These are phyloP conservation scores for Hirsutella minnesotensis DNA, from an alignment of 2,329 filamentous ascomycete genomes.

Conservation along the genomic window DNA sequence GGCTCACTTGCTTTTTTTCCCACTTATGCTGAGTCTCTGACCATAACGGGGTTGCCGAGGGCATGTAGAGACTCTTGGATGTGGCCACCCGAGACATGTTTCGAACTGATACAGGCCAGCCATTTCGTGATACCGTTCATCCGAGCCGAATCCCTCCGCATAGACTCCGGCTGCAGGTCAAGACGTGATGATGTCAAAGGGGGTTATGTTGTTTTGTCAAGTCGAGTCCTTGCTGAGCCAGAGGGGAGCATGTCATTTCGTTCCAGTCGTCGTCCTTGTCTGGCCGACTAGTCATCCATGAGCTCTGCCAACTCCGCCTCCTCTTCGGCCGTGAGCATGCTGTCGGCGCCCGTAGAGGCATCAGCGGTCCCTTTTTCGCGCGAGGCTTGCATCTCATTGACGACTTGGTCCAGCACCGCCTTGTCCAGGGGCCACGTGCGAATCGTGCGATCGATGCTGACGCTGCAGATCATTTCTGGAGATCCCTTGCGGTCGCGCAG, in stretches of 20 bases:
- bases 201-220: no score
- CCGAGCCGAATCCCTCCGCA: no score
- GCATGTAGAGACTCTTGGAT: neutral
- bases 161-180: no score
- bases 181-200: no score
- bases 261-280: neutral
- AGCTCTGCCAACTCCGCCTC: constrained; percentile 85
- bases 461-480: constrained; percentile 54
- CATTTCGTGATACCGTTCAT: no score
- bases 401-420: constrained; percentile 38
- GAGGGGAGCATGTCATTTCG: neutral
- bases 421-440: constrained; percentile 68
- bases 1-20: neutral
- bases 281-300: constrained; percentile 53
- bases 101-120: neutral
- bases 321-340: constrained; percentile 71
- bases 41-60: neutral
- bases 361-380: constrained; percentile 36
- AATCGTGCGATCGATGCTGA: constrained; percentile 82
- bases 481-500: constrained; percentile 28
- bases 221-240: no score
- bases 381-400: constrained; percentile 32
- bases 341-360: constrained; percentile 30
- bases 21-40: neutral
- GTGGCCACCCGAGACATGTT: constrained; percentile 3